Conservation (phyloP, 169 alveolate species). For the Plasmodium billcollinsi region DNA sequence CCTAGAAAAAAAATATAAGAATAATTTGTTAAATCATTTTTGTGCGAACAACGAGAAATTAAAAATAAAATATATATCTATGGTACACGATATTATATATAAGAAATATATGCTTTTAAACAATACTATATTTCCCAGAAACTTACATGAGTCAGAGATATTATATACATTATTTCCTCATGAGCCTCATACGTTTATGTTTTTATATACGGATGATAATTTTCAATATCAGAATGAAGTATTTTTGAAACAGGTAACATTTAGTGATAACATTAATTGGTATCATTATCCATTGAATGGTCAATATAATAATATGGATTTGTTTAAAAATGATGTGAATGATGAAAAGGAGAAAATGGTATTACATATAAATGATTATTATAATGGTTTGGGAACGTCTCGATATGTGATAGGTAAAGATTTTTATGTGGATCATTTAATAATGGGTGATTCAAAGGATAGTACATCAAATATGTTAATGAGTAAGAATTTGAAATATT, state of each 20-base stretch:
- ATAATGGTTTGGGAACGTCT: neutral
- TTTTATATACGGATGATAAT: slow-evolving; percentile 39
- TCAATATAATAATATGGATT: neutral
- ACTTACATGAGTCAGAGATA: slow-evolving; percentile 48
- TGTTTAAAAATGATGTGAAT: neutral
- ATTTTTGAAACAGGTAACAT: slow-evolving; percentile 33
- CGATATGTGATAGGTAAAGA: slow-evolving; percentile 28
- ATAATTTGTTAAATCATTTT: slow-evolving; percentile 37
- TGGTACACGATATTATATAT: slow-evolving; percentile 67
- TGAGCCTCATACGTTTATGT: slow-evolving; percentile 60
- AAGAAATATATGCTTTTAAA: slow-evolving; percentile 50
- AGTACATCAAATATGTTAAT: slow-evolving; percentile 10
- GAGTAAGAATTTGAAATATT: slow-evolving; percentile 30
- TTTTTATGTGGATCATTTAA: slow-evolving; percentile 61
- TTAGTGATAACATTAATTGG: slow-evolving; percentile 33
- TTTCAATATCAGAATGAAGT: slow-evolving; percentile 63
- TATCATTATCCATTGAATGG: neutral
- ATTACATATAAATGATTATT: slow-evolving; percentile 6
- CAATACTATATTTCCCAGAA: slow-evolving; percentile 48
- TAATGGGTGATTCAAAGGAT: slow-evolving; percentile 17
- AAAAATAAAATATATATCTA: slow-evolving; percentile 58
- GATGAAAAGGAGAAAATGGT: slow-evolving; percentile 1
- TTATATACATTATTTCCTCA: slow-evolving; percentile 51
- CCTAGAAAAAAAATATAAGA: slow-evolving; percentile 39
- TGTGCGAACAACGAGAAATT: slow-evolving; percentile 18